Base-by-base conservation (phyloP, 2,329 filamentous ascomycete genomes). In the Dactylellina parvicollis region DNA sequence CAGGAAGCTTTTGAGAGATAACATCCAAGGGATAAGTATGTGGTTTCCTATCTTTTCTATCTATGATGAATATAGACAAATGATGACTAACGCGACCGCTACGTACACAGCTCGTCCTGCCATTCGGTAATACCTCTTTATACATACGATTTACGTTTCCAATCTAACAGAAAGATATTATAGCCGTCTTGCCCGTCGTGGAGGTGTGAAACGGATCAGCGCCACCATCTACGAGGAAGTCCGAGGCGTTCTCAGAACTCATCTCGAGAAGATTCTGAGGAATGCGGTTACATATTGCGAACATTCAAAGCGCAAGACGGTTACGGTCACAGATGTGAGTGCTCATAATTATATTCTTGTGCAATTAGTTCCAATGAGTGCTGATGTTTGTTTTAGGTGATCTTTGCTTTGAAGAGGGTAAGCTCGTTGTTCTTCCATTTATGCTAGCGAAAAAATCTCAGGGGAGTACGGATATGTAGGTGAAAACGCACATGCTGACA, bases 161-260 rank as follows among this genome's bases (percentile, higher is more conserved):
- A 14, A 38, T 38, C 12, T 3, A 38, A 5, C 16, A 38, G 16
- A 4, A n/a, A 7, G 34, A 16, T 40, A 40, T n/a, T 59, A 78
- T 67, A 88, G 90, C 76, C 88, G 90, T 40, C 81, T 94, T 0
- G 91, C 91, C 0, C 86, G 91, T 4, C 87, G 91, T 4, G 91
- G 90, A 0, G 91, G 91, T 0, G 88, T 94, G 0, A 92, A 92
- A 79, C 83, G 90, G 0, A 92, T 93, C 7, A 89, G 88, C 0
- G 85, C 79, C 0, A 75, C 47, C 0, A 88, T 92, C 1, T 93
- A 93, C 77, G 83, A 87, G 0, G 88, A 90, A 0, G 79, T 84
- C 0, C 83, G 91, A 0, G 16, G 2, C 0, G 86, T 83, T 0
- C 57, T 93, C 1, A 86, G 83, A 20, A 72, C 76, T 0, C 82